Evolutionary conservation across 2,329 filamentous ascomycete genomes (phyloP).

Genomic region (Venturia aucupariae): DNA sequence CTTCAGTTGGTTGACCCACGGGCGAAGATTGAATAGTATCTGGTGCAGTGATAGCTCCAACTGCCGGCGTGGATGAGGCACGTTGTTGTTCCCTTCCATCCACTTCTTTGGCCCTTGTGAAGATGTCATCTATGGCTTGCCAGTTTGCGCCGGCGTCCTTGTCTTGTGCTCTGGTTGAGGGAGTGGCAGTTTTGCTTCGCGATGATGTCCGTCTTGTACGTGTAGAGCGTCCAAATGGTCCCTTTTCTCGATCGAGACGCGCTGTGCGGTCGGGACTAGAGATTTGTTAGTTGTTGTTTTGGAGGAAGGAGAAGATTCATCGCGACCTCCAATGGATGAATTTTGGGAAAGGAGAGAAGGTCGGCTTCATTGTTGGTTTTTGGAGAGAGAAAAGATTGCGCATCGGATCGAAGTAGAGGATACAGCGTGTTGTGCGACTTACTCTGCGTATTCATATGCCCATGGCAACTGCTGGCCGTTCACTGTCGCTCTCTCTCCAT

Average conservation of each 20-base stretch:
- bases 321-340: slow-evolving; percentile 16
- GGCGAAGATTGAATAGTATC: slow-evolving; percentile 31
- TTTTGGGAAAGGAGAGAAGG: background rate
- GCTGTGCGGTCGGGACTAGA: slow-evolving; percentile 33
- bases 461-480: slow-evolving; percentile 53
- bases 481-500: slow-evolving; percentile 50
- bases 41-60: slow-evolving; percentile 17
- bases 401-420: slow-evolving; percentile 11
- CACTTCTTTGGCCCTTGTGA: slow-evolving; percentile 22
- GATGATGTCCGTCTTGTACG: slow-evolving; percentile 34
- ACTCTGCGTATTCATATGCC: slow-evolving; percentile 55
- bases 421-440: slow-evolving; percentile 24
- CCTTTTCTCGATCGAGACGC: slow-evolving; percentile 39
- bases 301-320: slow-evolving; percentile 15
- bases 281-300: slow-evolving; percentile 15
- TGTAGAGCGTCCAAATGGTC: slow-evolving; percentile 49
- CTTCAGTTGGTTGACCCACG: slow-evolving; percentile 54
- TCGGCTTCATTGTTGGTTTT: slow-evolving; percentile 6
- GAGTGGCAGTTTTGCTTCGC: slow-evolving; percentile 47
- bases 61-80: slow-evolving; percentile 20
- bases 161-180: slow-evolving; percentile 48
- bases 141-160: slow-evolving; percentile 35
- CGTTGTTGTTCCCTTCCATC: slow-evolving; percentile 13
- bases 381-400: background rate
- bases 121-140: slow-evolving; percentile 39